Percentiles rank a stretch among this genome's conserved stretches.
Evolutionary conservation across 192 early-diverging fungal species (phyloP).

Genomic region (Backusella macrospora): DNA sequence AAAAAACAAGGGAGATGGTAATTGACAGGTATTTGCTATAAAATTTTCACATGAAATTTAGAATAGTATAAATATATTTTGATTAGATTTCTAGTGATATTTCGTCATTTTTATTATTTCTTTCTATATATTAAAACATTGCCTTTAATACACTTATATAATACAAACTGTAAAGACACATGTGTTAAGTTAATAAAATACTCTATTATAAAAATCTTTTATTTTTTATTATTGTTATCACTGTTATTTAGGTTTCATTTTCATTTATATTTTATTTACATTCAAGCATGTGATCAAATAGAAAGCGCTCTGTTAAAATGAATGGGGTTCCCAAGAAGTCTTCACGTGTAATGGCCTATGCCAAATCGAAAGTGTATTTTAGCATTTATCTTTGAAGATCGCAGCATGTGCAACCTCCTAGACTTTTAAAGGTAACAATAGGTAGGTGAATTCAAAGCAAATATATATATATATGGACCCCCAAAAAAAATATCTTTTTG

Average conservation of each 20-base stretch:
- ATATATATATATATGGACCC: neutral
- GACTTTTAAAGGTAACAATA: neutral
- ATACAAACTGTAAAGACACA: no score
- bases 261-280: neutral
- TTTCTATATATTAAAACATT: neutral
- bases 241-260: neutral
- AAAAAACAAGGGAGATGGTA: neutral
- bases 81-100: neutral
- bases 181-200: no score
- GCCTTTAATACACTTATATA: no score
- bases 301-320: neutral
- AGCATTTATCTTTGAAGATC: constrained; percentile 7
- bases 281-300: neutral
- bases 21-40: neutral
- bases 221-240: no score
- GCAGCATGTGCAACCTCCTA: neutral
- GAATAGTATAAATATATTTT: neutral
- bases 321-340: constrained; percentile 13
- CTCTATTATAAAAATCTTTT: no score
- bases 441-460: neutral
- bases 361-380: neutral
- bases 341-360: neutral
- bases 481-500: neutral
- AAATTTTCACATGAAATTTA: constrained; percentile 4
- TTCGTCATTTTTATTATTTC: neutral